Conservation (phyloP, 805 yeast species). For the Wickerhamiella alocasiicola region DNA sequence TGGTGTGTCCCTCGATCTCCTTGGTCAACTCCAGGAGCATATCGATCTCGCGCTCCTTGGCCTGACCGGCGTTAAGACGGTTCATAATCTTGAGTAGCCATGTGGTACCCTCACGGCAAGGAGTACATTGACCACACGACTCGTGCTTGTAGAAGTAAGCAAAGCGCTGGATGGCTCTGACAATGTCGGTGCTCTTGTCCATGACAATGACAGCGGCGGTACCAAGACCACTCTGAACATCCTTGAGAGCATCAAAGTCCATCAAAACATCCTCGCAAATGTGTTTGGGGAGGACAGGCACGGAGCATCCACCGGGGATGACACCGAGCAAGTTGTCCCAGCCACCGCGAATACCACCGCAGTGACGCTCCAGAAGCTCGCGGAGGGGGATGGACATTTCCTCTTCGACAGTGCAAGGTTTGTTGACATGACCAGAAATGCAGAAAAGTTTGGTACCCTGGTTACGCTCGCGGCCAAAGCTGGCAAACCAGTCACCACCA, state of each 20-base stretch:
- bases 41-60: conserved; percentile 68
- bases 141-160: conserved; percentile 80
- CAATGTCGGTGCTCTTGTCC: conserved; percentile 76
- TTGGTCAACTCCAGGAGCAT: conserved; percentile 73
- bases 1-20: conserved; percentile 84
- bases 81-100: conserved; percentile 78
- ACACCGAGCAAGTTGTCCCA: conserved; percentile 86
- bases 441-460: conserved; percentile 74
- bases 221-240: conserved; percentile 78
- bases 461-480: conserved; percentile 77
- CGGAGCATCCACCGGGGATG: conserved; percentile 85
- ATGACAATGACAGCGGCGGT: conserved; percentile 89
- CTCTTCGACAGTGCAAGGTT: conserved; percentile 87
- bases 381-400: conserved; percentile 83
- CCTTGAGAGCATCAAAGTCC: conserved; percentile 82
- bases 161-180: conserved; percentile 76
- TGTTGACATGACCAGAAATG: conserved; percentile 82
- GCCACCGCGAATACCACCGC: conserved; percentile 86
- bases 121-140: conserved; percentile 91
- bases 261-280: conserved; percentile 57
- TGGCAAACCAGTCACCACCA: conserved; percentile 78
- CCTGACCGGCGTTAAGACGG: conserved; percentile 68
- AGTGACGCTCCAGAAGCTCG: conserved; percentile 74
- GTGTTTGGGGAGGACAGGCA: conserved; percentile 63
- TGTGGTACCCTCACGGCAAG: conserved; percentile 88